Percentiles rank a stretch among this genome's conserved stretches.
Conservation (phyloP, 2,329 filamentous ascomycete species). For the Penicillium sp. region DNA sequence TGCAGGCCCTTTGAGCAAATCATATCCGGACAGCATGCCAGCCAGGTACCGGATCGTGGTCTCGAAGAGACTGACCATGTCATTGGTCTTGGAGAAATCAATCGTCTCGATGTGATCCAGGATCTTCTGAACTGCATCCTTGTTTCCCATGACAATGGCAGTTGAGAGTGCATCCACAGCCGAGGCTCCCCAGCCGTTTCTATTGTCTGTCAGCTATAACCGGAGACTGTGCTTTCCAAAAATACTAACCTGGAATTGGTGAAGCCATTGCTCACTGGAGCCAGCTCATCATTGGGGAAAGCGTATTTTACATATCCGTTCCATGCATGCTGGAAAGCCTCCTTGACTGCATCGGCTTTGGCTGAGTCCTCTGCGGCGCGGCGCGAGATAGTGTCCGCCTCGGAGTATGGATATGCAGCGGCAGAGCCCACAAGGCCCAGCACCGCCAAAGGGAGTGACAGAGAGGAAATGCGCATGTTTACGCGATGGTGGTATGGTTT, state of each 20-base stretch:
- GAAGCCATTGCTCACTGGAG: constrained; percentile 62
- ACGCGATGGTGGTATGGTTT: not conserved
- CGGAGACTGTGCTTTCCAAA: not conserved
- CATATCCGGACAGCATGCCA: constrained; percentile 68
- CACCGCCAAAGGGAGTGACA: constrained; percentile 26
- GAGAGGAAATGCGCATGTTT: constrained; percentile 26
- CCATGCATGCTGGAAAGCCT: constrained; percentile 68
- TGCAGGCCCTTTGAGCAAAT: constrained; percentile 65
- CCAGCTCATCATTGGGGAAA: constrained; percentile 72
- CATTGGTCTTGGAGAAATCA: constrained; percentile 62
- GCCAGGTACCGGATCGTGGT: constrained; percentile 86
- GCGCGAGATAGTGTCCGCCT: constrained; percentile 14
- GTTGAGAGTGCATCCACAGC: constrained; percentile 78
- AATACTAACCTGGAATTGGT: constrained; percentile 63
- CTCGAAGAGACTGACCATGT: constrained; percentile 74
- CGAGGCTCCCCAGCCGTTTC: constrained; percentile 80
- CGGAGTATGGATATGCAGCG: constrained; percentile 21
- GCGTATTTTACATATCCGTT: constrained; percentile 69
- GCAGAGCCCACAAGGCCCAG: constrained; percentile 25
- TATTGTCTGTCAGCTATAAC: constrained; percentile 33
- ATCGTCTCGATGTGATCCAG: constrained; percentile 66
- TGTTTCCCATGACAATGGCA: constrained; percentile 70
- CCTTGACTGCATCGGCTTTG: constrained; percentile 60
- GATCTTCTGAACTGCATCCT: constrained; percentile 65
- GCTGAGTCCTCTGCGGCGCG: constrained; percentile 15